Evolutionary conservation across 1,284 basidiomycete genomes (phyloP), one percentile per base, ranked within the genome.

Genomic region (Austropuccinia psidii): DNA sequence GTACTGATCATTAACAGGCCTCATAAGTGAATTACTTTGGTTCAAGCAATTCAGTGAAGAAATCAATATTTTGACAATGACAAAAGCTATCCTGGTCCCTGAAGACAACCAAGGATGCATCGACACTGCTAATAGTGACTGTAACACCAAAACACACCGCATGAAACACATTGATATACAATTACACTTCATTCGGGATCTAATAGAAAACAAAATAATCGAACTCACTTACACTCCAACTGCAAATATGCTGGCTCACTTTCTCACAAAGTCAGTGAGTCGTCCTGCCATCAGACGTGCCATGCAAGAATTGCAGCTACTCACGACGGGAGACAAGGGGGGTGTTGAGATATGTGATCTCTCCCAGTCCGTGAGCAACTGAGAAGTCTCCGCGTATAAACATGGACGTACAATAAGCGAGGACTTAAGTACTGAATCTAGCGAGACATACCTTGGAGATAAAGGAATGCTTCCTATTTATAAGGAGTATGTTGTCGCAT

Each of bases 1-100:
- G 74, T 84, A 83, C 73, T 78, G 83, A 19, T 81, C 82, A 1
- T 76, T 80, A 33, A 75, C 78, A 84, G 87, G 86, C 81, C 85
- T 81, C 0, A 79, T 77, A 4, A 77, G 78, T 37, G 83, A 85
- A 74, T 75, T 80, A 2, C 39, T 82, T 0, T 85, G 82, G 83
- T 77, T 84, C 5, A 60, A 75, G 0, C 0, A 64, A 82, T 3
- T 75, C 80, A 1, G 11, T 8, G 1, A 78, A 78, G 24, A 64
- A 83, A 2, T 62, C n/a, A n/a, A n/a, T n/a, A n/a, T 75, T 13
- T 72, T 65, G 15, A 74, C 74, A 0, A 61, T 76, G 19, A 21
- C 68, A 3, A 75, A 57, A 0, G 76, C 79, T 0, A 68, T 74
- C 1, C 54, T 70, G 1, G 33, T 82, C 29, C 45, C 62, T 7